Evolutionary conservation across 73 alveolate species (phyloP).

Genomic region (Blepharisma stoltei): DNA sequence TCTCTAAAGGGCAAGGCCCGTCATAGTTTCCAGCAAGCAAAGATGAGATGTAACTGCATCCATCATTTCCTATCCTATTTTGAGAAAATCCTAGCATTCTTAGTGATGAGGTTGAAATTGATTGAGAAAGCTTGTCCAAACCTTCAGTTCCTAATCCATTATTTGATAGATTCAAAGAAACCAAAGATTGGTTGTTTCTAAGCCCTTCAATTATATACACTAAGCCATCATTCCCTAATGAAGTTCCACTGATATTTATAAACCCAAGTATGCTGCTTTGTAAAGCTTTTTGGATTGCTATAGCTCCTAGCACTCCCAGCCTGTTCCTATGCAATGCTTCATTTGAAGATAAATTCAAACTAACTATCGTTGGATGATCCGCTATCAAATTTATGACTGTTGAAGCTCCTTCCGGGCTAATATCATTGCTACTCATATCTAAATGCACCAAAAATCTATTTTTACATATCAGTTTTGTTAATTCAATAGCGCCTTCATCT

Average conservation of each 20-base stretch:
- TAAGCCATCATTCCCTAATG: conserved; percentile 33
- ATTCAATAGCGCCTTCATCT: conserved; percentile 35
- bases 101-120: not conserved
- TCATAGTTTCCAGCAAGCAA: not conserved
- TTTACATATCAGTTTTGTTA: conserved; percentile 13
- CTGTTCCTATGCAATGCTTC: conserved; percentile 46
- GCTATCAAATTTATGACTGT: conserved; percentile 27
- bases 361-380: conserved; percentile 12
- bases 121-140: not conserved
- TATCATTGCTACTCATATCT: conserved; percentile 42
- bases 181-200: conserved; percentile 26
- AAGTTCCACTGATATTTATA: conserved; percentile 32
- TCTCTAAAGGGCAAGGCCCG: conserved; percentile 10
- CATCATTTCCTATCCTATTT: conserved; percentile 18
- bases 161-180: conserved; percentile 35
- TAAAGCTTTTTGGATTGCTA: conserved; percentile 26
- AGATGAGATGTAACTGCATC: not conserved
- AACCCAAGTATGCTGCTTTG: conserved; percentile 30
- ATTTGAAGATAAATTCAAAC: conserved; percentile 33
- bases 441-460: conserved; percentile 33
- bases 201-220: conserved; percentile 39
- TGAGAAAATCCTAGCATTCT: not conserved
- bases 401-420: conserved; percentile 43
- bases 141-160: conserved; percentile 31
- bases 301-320: conserved; percentile 39